Evolutionary conservation across 495 filamentous ascomycete genomes (phyloP).

Genomic region (Penicillium macrosclerotiorum): DNA sequence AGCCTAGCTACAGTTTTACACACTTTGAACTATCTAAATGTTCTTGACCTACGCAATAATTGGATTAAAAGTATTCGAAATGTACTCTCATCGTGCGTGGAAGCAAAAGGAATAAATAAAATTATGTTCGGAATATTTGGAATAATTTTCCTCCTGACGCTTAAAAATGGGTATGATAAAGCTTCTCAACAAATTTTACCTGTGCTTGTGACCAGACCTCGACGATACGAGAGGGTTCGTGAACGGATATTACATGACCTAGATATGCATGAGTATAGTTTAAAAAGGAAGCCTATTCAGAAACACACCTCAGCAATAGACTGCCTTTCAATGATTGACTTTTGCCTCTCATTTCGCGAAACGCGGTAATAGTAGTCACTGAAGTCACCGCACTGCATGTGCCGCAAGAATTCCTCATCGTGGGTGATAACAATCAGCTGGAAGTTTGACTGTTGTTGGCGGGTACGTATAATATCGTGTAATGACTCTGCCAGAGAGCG

Average conservation of each 20-base stretch:
- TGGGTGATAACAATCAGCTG: slow-evolving; percentile 98
- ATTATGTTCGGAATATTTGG: too few species aligned
- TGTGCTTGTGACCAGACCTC: not conserved
- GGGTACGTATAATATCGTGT: slow-evolving; percentile 80
- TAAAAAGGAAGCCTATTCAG: not conserved
- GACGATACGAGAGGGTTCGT: not conserved
- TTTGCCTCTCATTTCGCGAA: slow-evolving; percentile 77
- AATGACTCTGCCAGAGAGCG: slow-evolving; percentile 79
- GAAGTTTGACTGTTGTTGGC: slow-evolving; percentile 88
- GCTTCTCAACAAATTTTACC: too few species aligned
- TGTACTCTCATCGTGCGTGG: not conserved
- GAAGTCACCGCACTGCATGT: slow-evolving; percentile 95
- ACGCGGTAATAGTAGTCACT: slow-evolving; percentile 89
- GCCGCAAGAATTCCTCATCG: slow-evolving; percentile 91
- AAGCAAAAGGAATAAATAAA: too few species aligned
- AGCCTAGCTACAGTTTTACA: too few species aligned
- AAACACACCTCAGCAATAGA: slow-evolving; percentile 56
- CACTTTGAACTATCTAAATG: not conserved
- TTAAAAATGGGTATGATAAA: too few species aligned
- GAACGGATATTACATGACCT: slow-evolving; percentile 21
- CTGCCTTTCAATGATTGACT: slow-evolving; percentile 78
- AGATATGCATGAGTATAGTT: slow-evolving; percentile 4
- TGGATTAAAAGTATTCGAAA: not conserved
- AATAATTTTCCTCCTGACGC: not conserved
- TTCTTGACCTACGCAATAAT: not conserved